phyloP scores from a whole-genome alignment of 768 basidiomycete species.

The Auricularia sp. region DNA sequence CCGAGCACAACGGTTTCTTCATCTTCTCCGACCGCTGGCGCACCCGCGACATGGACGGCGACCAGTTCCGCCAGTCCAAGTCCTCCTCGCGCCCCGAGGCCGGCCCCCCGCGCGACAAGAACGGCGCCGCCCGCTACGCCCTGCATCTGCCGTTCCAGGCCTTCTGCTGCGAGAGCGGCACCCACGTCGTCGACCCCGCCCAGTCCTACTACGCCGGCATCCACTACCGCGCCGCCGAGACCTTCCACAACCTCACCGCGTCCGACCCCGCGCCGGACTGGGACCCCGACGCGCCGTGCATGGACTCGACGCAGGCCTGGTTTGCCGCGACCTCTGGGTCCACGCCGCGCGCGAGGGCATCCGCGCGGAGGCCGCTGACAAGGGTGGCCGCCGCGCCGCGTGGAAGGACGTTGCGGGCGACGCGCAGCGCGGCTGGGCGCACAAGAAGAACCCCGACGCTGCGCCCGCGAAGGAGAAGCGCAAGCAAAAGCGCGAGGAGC shows the following conservation, averaged over 20 bases:
- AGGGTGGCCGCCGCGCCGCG: conserved; percentile 21
- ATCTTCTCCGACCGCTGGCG: conserved; percentile 98
- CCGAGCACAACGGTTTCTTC: conserved; percentile 93
- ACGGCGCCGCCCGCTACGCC: conserved; percentile 73
- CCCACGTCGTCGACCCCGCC: conserved; percentile 90
- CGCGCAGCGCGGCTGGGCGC: conserved; percentile 7
- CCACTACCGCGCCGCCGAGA: conserved; percentile 68
- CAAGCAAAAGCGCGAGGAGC: background rate
- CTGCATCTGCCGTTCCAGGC: conserved; percentile 96
- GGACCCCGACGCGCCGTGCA: conserved; percentile 73
- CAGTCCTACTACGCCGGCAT: conserved; percentile 94
- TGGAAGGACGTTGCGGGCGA: conserved; percentile 22
- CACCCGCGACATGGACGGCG: conserved; percentile 94
- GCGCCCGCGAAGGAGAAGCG: conserved; percentile 3
- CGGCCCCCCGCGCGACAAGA: conserved; percentile 83
- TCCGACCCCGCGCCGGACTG: conserved; percentile 46
- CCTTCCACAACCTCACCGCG: conserved; percentile 71
- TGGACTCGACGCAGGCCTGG: conserved; percentile 96
- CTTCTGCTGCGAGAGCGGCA: conserved; percentile 97
- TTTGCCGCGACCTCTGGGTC: conserved; percentile 98
- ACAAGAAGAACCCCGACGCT: conserved; percentile 12
- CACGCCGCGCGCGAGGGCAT: conserved; percentile 70
- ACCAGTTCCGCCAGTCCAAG: conserved; percentile 94
- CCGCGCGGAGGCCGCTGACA: conserved; percentile 18
- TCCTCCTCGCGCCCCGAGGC: conserved; percentile 85